phyloP scores from a whole-genome alignment of 805 yeast species.

The Ogataea siamensis region DNA sequence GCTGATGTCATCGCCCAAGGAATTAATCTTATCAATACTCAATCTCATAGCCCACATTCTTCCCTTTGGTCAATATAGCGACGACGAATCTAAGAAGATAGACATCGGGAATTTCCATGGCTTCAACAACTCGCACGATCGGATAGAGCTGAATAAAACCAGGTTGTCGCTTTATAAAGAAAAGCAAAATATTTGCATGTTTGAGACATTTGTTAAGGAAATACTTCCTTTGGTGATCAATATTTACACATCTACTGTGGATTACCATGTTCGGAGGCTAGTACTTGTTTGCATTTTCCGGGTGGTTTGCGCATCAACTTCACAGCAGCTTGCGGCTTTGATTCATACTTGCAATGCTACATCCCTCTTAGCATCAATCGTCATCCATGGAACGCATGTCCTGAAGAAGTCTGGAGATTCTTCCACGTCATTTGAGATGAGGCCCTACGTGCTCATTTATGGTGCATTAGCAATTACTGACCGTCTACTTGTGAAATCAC shows the following conservation, averaged over 20 bases:
- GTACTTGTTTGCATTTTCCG: conserved; percentile 54
- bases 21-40: conserved; percentile 53
- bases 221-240: conserved; percentile 55
- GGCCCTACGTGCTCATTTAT: conserved; percentile 43
- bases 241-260: conserved; percentile 71
- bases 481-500: conserved; percentile 42
- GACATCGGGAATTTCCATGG: conserved; percentile 35
- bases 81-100: conserved; percentile 3
- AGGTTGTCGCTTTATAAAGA: conserved; percentile 35
- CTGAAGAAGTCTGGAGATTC: conserved; percentile 21
- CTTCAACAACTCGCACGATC: conserved; percentile 23
- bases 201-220: conserved; percentile 39
- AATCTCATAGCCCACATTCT: conserved; percentile 55
- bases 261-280: conserved; percentile 57
- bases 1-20: conserved; percentile 70
- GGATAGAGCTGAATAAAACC: conserved; percentile 29
- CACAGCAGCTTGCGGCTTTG: conserved; percentile 30
- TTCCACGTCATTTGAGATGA: conserved; percentile 20
- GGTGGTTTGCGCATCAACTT: conserved; percentile 42
- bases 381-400: conserved; percentile 49
- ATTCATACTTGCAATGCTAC: conserved; percentile 40
- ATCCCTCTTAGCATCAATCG: conserved; percentile 55
- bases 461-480: conserved; percentile 52
- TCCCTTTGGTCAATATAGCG: conserved; percentile 40
- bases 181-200: conserved; percentile 17